phyloP scores from a whole-genome alignment of 163 green algal genomes.

The Chlamydomonas reinhardtii region DNA sequence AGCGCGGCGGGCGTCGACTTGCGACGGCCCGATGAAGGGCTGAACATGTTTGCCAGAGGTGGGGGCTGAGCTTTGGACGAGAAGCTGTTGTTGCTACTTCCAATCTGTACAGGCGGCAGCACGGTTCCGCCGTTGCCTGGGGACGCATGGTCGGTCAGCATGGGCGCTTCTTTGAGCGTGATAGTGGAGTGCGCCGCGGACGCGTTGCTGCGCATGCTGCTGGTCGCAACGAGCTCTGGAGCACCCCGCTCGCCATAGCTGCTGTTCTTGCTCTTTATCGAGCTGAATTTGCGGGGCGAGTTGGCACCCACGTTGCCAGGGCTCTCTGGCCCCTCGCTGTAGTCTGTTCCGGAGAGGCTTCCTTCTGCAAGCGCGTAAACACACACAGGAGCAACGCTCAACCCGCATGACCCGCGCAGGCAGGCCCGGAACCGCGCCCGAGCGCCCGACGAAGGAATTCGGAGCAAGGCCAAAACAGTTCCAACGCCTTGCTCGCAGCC shows the following conservation, averaged over 20 bases:
- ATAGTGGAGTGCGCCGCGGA: neutral
- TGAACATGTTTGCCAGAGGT: constrained; percentile 21
- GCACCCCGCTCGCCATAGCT: constrained; percentile 21
- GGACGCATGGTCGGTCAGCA: constrained; percentile 12
- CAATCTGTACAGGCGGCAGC: constrained; percentile 44
- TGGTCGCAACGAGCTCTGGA: constrained; percentile 28
- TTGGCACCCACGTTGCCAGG: neutral
- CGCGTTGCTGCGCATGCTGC: constrained; percentile 41
- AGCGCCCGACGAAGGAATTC: too few relatives aligned
- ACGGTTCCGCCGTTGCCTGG: neutral
- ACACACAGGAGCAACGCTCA: too few relatives aligned
- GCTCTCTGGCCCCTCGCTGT: constrained; percentile 36
- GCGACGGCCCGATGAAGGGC: constrained; percentile 43
- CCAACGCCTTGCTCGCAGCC: neutral
- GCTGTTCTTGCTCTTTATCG: constrained; percentile 42
- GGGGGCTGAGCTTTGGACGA: constrained; percentile 4
- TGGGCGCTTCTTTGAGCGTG: constrained; percentile 21
- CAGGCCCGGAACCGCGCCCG: too few relatives aligned
- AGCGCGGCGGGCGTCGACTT: constrained; percentile 62
- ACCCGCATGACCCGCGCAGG: too few relatives aligned
- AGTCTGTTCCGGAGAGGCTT: constrained; percentile 29
- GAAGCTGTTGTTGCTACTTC: constrained; percentile 41
- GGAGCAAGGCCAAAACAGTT: too few relatives aligned
- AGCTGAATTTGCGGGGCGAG: constrained; percentile 24
- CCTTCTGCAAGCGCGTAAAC: constrained; percentile 13